Percentiles rank a stretch among this genome's conserved stretches.
These are phyloP conservation scores for Xylariaceae sp. DNA, from an alignment of 2,329 filamentous ascomycete species.

Conservation along the genomic window DNA sequence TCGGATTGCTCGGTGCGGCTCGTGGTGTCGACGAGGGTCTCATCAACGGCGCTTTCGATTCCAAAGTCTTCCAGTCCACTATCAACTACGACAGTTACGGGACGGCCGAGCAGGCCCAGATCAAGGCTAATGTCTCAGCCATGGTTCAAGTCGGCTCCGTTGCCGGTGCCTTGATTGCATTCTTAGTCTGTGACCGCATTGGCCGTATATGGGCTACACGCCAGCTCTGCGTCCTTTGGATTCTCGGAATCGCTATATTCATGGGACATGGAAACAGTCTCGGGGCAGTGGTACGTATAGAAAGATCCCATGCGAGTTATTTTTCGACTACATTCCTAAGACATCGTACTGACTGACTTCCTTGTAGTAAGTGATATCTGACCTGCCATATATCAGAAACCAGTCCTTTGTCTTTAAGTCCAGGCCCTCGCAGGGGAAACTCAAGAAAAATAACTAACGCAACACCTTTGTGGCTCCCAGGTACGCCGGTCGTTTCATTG, in stretches of 20 bases:
- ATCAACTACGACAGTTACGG: conserved; percentile 58
- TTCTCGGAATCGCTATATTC: conserved; percentile 57
- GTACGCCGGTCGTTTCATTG: conserved; percentile 63
- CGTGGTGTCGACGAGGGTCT: conserved; percentile 79
- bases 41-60: conserved; percentile 69
- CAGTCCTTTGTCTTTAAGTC: no score
- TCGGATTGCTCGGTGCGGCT: conserved; percentile 73
- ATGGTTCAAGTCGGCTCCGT: conserved; percentile 83
- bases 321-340: no score
- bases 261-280: conserved; percentile 54
- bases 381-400: no score
- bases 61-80: conserved; percentile 58
- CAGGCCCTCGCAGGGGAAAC: no score
- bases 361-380: no score
- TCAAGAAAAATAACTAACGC: no score
- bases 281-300: conserved; percentile 52
- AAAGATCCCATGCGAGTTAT: no score
- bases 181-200: conserved; percentile 57
- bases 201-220: conserved; percentile 63
- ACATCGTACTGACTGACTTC: no score
- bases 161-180: conserved; percentile 64
- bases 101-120: conserved; percentile 57
- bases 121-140: conserved; percentile 72
- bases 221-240: conserved; percentile 56
- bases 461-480: no score